These are phyloP conservation scores for Dioscorea alata DNA, from an alignment of 106 monocot genomes.

Conservation along the genomic window DNA sequence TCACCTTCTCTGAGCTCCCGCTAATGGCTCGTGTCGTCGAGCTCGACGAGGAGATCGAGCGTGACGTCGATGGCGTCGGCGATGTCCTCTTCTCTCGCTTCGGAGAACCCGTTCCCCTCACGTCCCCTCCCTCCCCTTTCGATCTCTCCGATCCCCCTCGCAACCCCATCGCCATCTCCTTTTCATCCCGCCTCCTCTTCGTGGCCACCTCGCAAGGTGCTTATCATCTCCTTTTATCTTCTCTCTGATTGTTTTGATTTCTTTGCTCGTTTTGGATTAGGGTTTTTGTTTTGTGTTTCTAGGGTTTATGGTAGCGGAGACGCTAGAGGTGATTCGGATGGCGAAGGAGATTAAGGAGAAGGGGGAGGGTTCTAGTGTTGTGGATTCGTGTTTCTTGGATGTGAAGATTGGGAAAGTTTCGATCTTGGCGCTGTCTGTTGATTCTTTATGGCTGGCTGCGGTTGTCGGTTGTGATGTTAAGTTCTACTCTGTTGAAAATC, in stretches of 20 bases:
- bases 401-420: slow-evolving; percentile 59
- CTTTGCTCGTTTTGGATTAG: not conserved
- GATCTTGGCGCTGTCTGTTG: slow-evolving; percentile 57
- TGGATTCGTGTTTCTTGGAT: slow-evolving; percentile 47
- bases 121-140: slow-evolving; percentile 36
- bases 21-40: slow-evolving; percentile 1
- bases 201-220: slow-evolving; percentile 65
- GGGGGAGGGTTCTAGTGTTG: slow-evolving; percentile 29
- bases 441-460: slow-evolving; percentile 52
- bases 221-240: not conserved
- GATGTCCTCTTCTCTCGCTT: slow-evolving; percentile 75
- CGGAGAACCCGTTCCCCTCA: slow-evolving; percentile 69
- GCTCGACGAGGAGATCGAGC: slow-evolving; percentile 57
- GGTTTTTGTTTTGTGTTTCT: slow-evolving; percentile 13
- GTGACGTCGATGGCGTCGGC: slow-evolving; percentile 35
- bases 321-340: slow-evolving; percentile 49
- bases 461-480: slow-evolving; percentile 43
- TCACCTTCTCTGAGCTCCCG: not conserved
- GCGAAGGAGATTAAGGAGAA: slow-evolving; percentile 56
- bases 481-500: slow-evolving; percentile 34
- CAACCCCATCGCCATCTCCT: slow-evolving; percentile 58
- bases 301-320: slow-evolving; percentile 85
- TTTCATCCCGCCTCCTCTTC: slow-evolving; percentile 48
- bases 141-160: slow-evolving; percentile 52
- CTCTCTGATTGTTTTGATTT: not conserved